Evolutionary conservation across 352 stramenopile genomes (phyloP), one percentile per base, ranked within the genome.

Genomic region (Aphanomyces stellatus): DNA sequence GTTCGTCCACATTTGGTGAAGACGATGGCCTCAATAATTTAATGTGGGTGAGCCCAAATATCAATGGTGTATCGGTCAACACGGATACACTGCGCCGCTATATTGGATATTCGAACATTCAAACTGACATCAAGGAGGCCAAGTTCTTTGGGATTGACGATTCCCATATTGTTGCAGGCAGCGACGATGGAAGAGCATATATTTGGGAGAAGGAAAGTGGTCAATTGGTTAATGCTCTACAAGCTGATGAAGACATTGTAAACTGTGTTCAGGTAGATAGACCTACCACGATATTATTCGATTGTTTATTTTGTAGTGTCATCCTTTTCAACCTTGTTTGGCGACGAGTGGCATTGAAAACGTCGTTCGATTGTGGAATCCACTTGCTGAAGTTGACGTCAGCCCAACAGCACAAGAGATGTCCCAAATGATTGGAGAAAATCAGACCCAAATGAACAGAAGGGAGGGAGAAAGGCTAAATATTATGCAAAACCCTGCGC

Each of bases 121-220:
- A 94, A 72, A 96, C 88, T 0, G 88, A 95, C 37, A 96, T 96
- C 69, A 96, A 96, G 69, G 87, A 96, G 69, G 87, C 87, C 0
- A 75, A 75, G 0, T 96, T 96, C 61, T 91, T 96, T 41, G 88
- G 88, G 0, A 76, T 76, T n/a, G 91, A 94, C 42, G 88, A 93
- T 56, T 78, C 76, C 34, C 93, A 88, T 49, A 85, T 96, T 41
- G 85, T 95, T 28, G 85, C 86, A 4, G 88, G 88, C 4, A 96
- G 86, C 35, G 88, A 96, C 51, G 88, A 96, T 46, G 88, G 88
- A 0, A 79, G 80, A 27, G 84, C 90, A 27, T 86, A 90, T 56
- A 80, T 96, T 56, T 96, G 88, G 88, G 71, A 95, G 65, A 91
- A 90, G 46, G 64, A 69, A 24, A 92, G 81, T 19, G 88, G 88